Conservation (phyloP, 176 grass and related monocot genomes). For the Alloteropsis semialata region DNA sequence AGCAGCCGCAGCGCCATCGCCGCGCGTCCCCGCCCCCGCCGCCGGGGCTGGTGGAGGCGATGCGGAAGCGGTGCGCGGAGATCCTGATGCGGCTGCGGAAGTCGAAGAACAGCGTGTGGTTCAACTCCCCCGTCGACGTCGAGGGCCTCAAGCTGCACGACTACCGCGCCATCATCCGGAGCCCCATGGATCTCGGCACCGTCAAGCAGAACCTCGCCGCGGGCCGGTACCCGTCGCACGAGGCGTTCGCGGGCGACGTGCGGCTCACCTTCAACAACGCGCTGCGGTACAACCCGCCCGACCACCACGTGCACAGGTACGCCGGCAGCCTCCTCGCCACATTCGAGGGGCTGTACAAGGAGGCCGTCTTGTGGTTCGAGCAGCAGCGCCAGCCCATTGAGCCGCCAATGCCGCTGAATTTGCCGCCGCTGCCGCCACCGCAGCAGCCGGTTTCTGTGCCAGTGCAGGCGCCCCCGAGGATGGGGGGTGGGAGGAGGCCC, state of each 20-base stretch:
- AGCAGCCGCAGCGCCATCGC: no score
- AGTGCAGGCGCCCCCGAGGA: conserved; percentile 8
- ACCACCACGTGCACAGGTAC: conserved; percentile 61
- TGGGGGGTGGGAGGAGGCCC: conserved; percentile 39
- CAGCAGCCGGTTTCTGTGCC: background rate
- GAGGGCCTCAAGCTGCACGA: conserved; percentile 72
- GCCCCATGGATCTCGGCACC: conserved; percentile 92
- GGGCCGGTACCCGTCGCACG: conserved; percentile 53
- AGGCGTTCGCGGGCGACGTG: conserved; percentile 62
- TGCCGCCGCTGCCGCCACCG: background rate
- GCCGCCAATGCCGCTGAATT: background rate
- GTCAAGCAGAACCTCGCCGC: conserved; percentile 61
- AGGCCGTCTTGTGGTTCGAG: conserved; percentile 50
- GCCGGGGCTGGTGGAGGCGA: conserved; percentile 36
- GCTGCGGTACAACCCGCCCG: conserved; percentile 69
- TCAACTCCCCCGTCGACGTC: conserved; percentile 77
- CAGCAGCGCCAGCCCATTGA: conserved; percentile 32
- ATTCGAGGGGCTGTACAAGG: conserved; percentile 58
- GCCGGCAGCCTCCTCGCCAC: conserved; percentile 45
- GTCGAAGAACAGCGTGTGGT: conserved; percentile 71
- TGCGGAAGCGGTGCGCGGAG: conserved; percentile 63
- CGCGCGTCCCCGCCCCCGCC: background rate
- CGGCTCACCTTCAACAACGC: conserved; percentile 84
- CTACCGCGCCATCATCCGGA: conserved; percentile 73
- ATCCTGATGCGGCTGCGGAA: conserved; percentile 71